A percentile compares a stretch with the other conserved stretches of the same genome.
Evolutionary conservation across 2,329 filamentous ascomycete genomes (phyloP).

Genomic region (Epichloe typhina): DNA sequence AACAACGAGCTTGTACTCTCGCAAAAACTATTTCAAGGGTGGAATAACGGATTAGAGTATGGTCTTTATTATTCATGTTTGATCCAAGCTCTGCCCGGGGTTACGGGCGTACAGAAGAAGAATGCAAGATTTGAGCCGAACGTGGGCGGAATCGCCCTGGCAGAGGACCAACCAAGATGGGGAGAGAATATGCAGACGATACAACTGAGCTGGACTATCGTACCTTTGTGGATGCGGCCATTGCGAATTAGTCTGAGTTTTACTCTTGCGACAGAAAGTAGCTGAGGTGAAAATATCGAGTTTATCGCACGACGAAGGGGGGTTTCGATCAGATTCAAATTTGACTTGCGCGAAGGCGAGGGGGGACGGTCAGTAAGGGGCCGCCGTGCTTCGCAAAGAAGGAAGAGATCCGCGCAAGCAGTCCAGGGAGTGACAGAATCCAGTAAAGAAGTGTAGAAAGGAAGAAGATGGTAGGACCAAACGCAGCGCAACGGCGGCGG

Average conservation of each 20-base stretch:
- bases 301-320: conserved; percentile 5
- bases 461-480: background rate
- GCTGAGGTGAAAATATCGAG: background rate
- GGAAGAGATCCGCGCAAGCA: background rate
- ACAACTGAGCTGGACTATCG: background rate
- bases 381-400: conserved; percentile 1
- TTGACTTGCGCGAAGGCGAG: conserved; percentile 9
- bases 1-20: conserved; percentile 93
- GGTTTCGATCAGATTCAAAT: conserved; percentile 2
- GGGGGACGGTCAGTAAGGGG: conserved; percentile 1
- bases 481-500: conserved; percentile 1
- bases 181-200: background rate
- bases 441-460: background rate
- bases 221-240: conserved; percentile 25
- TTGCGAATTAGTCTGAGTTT: conserved; percentile 11
- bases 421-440: background rate
- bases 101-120: background rate
- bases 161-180: too few species aligned
- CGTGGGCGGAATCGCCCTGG: too few species aligned
- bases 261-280: background rate
- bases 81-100: background rate
- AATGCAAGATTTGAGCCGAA: background rate
- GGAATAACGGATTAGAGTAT: background rate
- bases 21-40: conserved; percentile 48
- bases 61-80: background rate